Conservation (phyloP, 768 basidiomycete species). For the Postia placenta region DNA sequence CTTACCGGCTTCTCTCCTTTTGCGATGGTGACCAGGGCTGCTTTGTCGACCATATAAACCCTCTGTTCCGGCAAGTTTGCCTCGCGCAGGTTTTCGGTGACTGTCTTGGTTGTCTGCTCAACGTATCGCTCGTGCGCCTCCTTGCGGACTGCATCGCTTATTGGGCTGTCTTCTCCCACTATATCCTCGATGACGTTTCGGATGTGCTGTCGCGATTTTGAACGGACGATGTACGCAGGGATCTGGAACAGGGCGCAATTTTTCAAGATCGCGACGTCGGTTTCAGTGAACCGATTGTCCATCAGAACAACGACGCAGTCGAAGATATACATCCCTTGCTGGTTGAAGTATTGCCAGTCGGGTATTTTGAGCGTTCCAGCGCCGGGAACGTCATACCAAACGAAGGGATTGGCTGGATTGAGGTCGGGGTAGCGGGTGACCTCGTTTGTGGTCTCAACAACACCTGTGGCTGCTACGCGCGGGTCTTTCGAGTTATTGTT, state of each 20-base stretch:
- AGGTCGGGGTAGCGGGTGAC: conserved; percentile 1
- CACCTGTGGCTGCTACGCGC: not conserved
- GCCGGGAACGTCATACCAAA: conserved; percentile 3
- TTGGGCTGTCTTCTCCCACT: not conserved
- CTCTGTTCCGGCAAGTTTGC: not conserved
- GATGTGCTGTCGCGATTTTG: not conserved
- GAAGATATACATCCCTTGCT: not conserved
- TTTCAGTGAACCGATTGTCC: conserved; percentile 1
- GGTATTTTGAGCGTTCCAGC: not conserved
- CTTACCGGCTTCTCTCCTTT: not conserved
- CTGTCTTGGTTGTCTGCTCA: not conserved
- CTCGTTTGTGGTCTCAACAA: not conserved
- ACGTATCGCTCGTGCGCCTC: not conserved
- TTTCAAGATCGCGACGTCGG: conserved; percentile 3
- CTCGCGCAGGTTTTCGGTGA: not conserved
- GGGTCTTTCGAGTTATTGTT: not conserved
- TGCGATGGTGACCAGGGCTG: not conserved
- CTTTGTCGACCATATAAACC: not conserved
- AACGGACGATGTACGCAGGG: conserved; percentile 5
- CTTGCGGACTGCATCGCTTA: not conserved
- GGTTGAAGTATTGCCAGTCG: conserved; percentile 1
- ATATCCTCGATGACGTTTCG: not conserved
- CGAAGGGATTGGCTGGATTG: conserved; percentile 2
- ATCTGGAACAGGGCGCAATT: not conserved
- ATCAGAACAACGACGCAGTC: not conserved